These are phyloP conservation scores for Chaetomium fimeti DNA, from an alignment of 495 filamentous ascomycete species.

Conservation along the genomic window DNA sequence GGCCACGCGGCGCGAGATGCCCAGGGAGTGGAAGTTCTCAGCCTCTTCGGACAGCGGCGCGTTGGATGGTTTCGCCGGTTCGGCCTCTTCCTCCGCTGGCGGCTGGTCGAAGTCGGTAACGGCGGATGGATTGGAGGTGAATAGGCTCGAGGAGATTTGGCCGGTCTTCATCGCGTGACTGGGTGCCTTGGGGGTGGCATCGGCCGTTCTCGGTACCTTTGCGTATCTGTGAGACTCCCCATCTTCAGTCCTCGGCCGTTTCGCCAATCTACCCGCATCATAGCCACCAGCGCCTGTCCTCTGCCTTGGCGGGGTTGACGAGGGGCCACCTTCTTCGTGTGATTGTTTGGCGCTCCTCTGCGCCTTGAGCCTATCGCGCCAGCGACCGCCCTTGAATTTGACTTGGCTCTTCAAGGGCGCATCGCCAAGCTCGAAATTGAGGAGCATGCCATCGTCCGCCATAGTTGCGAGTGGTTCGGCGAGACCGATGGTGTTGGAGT, in stretches of 20 bases:
- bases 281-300: constrained; percentile 20
- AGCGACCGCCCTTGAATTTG: constrained; percentile 82
- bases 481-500: background rate
- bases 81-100: constrained; percentile 41
- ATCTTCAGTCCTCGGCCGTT: constrained; percentile 43
- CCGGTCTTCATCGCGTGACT: constrained; percentile 39
- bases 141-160: constrained; percentile 79
- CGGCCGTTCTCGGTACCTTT: constrained; percentile 27
- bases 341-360: constrained; percentile 62
- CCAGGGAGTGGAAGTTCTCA: constrained; percentile 78
- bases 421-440: constrained; percentile 82
- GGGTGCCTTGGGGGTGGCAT: constrained; percentile 23
- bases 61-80: constrained; percentile 77
- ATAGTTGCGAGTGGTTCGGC: constrained; percentile 45
- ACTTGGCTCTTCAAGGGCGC: constrained; percentile 56
- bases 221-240: constrained; percentile 22
- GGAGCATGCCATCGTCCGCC: constrained; percentile 92
- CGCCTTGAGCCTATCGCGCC: constrained; percentile 81
- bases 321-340: constrained; percentile 18
- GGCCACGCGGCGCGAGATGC: constrained; percentile 72
- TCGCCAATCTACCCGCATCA: constrained; percentile 37
- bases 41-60: constrained; percentile 84
- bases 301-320: constrained; percentile 15
- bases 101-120: constrained; percentile 54
- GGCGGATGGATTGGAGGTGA: constrained; percentile 78